These are phyloP conservation scores for Blyttiomyces sp. DNA, from an alignment of 371 early-diverging fungal genomes.

Conservation along the genomic window DNA sequence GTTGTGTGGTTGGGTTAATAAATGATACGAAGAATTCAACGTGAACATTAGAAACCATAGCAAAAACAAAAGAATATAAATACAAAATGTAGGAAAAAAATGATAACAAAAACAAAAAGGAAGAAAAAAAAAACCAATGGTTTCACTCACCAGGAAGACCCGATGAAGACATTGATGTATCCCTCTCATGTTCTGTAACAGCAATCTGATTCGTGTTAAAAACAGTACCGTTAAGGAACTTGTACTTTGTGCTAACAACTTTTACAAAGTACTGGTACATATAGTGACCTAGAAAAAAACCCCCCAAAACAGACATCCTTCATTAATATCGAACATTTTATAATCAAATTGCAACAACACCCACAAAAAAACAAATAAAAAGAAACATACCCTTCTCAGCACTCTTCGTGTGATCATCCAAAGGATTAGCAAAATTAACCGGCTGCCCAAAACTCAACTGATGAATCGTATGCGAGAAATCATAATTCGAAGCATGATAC, in stretches of 20 bases:
- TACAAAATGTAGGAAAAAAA: conserved; percentile 89
- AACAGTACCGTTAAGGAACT: conserved; percentile 59
- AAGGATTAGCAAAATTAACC: conserved; percentile 68
- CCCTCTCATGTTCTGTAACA: conserved; percentile 78
- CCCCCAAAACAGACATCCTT: conserved; percentile 4
- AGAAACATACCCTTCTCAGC: conserved; percentile 27
- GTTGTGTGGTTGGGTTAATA: conserved; percentile 63
- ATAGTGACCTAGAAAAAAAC: conserved; percentile 27
- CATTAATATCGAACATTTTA: neutral
- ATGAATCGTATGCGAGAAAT: conserved; percentile 84
- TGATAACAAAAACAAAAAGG: conserved; percentile 47
- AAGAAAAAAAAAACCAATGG: neutral
- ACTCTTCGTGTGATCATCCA: conserved; percentile 64
- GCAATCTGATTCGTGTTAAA: conserved; percentile 90
- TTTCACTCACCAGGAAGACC: conserved; percentile 35
- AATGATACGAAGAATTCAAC: conserved; percentile 73
- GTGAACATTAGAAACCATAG: conserved; percentile 75
- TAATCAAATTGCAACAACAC: neutral
- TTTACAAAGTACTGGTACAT: conserved; percentile 90
- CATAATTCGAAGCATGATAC: conserved; percentile 49
- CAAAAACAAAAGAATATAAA: conserved; percentile 94
- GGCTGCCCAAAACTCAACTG: conserved; percentile 76
- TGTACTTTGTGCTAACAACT: conserved; percentile 85
- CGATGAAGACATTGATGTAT: conserved; percentile 21
- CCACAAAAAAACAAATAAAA: neutral